These are phyloP conservation scores for Scutellaria barbata DNA, from an alignment of 257 asterid species.

Conservation along the genomic window DNA sequence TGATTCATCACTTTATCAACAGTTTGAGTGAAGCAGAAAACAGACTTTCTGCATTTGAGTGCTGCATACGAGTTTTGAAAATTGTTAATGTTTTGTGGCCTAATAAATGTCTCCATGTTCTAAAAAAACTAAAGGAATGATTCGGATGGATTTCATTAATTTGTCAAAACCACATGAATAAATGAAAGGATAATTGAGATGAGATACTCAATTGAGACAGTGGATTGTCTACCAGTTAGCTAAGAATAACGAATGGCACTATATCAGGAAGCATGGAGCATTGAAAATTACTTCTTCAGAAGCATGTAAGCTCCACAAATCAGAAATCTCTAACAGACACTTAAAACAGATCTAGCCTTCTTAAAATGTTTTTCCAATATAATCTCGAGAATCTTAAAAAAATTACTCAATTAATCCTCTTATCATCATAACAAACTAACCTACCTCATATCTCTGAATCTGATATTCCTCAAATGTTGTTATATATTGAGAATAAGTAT, in stretches of 20 bases:
- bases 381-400: slow-evolving; percentile 1
- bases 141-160: too few relatives aligned
- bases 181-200: not conserved
- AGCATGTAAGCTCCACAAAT: too few relatives aligned
- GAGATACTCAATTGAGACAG: too few relatives aligned
- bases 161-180: not conserved
- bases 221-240: too few relatives aligned
- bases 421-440: slow-evolving; percentile 32
- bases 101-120: not conserved
- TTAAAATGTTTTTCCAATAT: not conserved
- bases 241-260: too few relatives aligned
- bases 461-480: slow-evolving; percentile 90
- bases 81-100: not conserved
- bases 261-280: too few relatives aligned
- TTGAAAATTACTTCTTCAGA: too few relatives aligned
- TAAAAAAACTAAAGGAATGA: not conserved
- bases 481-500: slow-evolving; percentile 90
- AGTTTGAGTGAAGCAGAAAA: not conserved
- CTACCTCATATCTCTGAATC: slow-evolving; percentile 98
- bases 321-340: not conserved
- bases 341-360: slow-evolving; percentile 2
- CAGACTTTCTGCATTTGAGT: not conserved
- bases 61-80: too few relatives aligned
- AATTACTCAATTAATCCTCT: not conserved
- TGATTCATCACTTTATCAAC: not conserved